These are phyloP conservation scores for Bondarzewia mesenterica DNA, from an alignment of 1,284 basidiomycete genomes.

Conservation along the genomic window DNA sequence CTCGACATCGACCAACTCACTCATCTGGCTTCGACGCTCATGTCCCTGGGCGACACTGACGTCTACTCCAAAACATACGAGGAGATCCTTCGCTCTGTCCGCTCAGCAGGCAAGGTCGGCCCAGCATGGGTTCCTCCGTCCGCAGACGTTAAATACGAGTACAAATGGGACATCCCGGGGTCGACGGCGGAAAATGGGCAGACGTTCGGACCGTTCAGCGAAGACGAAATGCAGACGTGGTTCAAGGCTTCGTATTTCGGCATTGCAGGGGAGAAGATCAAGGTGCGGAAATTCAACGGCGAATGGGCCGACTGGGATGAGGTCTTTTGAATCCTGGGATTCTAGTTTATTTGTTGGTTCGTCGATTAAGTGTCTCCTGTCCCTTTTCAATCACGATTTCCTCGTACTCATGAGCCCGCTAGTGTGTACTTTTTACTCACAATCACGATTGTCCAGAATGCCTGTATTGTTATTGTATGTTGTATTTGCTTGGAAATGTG, in stretches of 20 bases:
- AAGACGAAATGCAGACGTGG: slow-evolving; percentile 72
- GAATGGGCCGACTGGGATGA: slow-evolving; percentile 72
- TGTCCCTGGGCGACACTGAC: slow-evolving; percentile 77
- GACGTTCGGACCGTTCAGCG: slow-evolving; percentile 69
- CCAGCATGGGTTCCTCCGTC: slow-evolving; percentile 69
- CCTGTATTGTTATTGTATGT: too few species aligned
- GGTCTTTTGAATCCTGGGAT: slow-evolving; percentile 19
- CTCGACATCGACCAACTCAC: slow-evolving; percentile 72
- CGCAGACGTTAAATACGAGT: slow-evolving; percentile 69
- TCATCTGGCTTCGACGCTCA: slow-evolving; percentile 72
- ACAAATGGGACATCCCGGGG: slow-evolving; percentile 61
- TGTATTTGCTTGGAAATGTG: neutral
- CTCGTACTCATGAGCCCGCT: too few species aligned
- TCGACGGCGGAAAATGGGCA: slow-evolving; percentile 37
- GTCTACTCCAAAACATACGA: slow-evolving; percentile 82
- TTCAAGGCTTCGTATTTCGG: slow-evolving; percentile 74
- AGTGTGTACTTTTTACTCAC: too few species aligned
- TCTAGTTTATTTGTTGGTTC: neutral
- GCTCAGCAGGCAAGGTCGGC: slow-evolving; percentile 61
- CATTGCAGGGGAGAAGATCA: slow-evolving; percentile 60
- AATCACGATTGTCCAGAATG: too few species aligned
- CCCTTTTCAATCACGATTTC: too few species aligned
- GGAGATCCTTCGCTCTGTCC: slow-evolving; percentile 67
- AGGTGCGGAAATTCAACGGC: slow-evolving; percentile 50
- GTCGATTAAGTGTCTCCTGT: too few species aligned